Evolutionary conservation across 2,329 filamentous ascomycete species (phyloP), one percentile per base, ranked within the genome.

Genomic region (Harringtonia aguacate): DNA sequence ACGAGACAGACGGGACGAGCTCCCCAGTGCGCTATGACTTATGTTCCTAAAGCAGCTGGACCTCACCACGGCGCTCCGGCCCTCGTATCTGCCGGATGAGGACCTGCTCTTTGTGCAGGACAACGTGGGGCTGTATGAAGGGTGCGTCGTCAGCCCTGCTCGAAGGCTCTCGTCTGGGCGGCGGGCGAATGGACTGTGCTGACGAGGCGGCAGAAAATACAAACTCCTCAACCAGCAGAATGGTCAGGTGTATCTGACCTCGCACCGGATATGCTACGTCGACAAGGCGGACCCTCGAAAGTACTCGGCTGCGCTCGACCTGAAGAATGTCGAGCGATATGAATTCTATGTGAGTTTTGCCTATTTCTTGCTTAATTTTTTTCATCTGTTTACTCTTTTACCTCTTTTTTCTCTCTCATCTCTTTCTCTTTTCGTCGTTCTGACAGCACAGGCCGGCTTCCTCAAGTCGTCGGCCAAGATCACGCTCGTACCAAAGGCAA

Each of bases 21-120:
- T 53, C 50, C 53, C 53, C 52, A 46, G 49, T 52, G 53, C 54
- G 68, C 66, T 61, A 71, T 76, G 69, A 84, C 86, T 85, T 73
- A 97, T 97, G 90, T 95, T 94, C 77, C 75, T 95, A 73, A 90
- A 94, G 74, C 80, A 84, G 56, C 77, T 97, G 63, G 90, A 98
- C 67, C 78, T 98, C 58, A 98, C 92, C 46, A 95, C 90, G 68
- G 92, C 92, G 60, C 77, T 95, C 60, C 85, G 92, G 72, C 92
- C 92, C 56, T 84, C 83, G 49, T 84, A 95, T 61, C 77, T 94
- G 53, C 84, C 87, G 58, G 92, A 95, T 72, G 92, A 98, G 75
- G 84, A 86, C 54, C 73, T 97, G 44, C 75, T 98, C 48, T 97
- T 95, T 67, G 90, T 98, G 46, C 90, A 97, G 69, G 89, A 97